Conservation (phyloP, 306 rosid species). For the Quercus aquifolioides region DNA sequence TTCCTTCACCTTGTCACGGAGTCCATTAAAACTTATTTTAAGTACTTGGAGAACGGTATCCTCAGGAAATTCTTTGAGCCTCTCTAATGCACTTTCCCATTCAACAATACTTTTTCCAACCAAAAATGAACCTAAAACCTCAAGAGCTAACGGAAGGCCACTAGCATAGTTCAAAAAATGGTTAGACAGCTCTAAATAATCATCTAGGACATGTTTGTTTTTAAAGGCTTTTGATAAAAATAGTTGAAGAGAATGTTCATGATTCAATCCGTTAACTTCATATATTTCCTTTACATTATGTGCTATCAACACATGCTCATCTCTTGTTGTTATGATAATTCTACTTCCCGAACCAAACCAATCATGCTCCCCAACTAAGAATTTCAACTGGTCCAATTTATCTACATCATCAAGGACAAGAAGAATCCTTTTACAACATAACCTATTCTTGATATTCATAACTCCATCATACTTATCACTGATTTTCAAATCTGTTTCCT, state of each 20-base stretch:
- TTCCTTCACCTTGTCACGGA: not conserved
- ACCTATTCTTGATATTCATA: rapidly evolving
- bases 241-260: not conserved
- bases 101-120: not conserved
- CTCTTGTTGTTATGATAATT: too few relatives aligned
- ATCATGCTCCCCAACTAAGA: not conserved
- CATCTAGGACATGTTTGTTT: too few relatives aligned
- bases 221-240: too few relatives aligned
- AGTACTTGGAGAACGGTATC: not conserved
- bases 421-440: too few relatives aligned
- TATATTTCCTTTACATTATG: not conserved
- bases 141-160: not conserved
- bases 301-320: too few relatives aligned
- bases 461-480: not conserved
- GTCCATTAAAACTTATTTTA: not conserved
- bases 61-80: not conserved
- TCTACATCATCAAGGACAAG: too few relatives aligned
- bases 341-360: not conserved
- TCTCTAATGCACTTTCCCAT: not conserved
- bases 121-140: not conserved
- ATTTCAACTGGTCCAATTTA: too few relatives aligned
- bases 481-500: too few relatives aligned
- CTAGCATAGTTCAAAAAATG: rapidly evolving
- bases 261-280: not conserved
- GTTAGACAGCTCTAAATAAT: too few relatives aligned